Base-by-base conservation (phyloP, 805 yeast species). In the Henningerozyma blattae region DNA sequence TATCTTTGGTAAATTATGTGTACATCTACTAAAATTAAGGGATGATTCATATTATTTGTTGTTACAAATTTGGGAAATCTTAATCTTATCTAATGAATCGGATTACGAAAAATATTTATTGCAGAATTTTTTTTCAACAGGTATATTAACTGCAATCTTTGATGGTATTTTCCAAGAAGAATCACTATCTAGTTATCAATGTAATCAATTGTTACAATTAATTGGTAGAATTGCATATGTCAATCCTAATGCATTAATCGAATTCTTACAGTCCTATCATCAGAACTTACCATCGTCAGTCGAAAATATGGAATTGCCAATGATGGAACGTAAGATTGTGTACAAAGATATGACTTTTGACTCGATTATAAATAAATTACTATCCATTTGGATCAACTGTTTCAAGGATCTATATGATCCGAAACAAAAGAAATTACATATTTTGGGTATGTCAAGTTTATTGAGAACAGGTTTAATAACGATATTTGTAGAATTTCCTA, bases 331-430 rank as follows among this genome's bases (percentile, higher is more conserved):
- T 29, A 48, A 45, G 26, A 27, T 42, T 3, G 44, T 56, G 4
- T 42, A 26, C 19, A 42, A 36, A 4, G 61, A 56, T 17, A 45
- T 44, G 43, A 28, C 52, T 8, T 44, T 48, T 29, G 52, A 47
- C 13, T 41, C 42, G 5, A 37, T 55, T 4, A 33, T 61, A 4
- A 38, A 38, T 28, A 56, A 50, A 34, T 51, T 64, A 16, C 24
- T 58, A 12, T 44, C 54, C 4, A 46, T 54, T 13, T 64, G 69
- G 62, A 56, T 63, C 27, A 59, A 64, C 18, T 69, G 73, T 64
- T 53, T 68, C 39, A 59, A 62, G 19, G 71, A 72, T 38, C 68
- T 82, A 36, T 81, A 79, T 28, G 85, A 77, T 46, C 87, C 94
- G 1, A 67, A 83, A 38, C 72, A 75, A 43, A 73, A 80, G 40